A percentile compares a stretch with the other conserved stretches of the same genome.
phyloP scores from a whole-genome alignment of 2,329 filamentous ascomycete genomes.

The Chaetomium sp. region DNA sequence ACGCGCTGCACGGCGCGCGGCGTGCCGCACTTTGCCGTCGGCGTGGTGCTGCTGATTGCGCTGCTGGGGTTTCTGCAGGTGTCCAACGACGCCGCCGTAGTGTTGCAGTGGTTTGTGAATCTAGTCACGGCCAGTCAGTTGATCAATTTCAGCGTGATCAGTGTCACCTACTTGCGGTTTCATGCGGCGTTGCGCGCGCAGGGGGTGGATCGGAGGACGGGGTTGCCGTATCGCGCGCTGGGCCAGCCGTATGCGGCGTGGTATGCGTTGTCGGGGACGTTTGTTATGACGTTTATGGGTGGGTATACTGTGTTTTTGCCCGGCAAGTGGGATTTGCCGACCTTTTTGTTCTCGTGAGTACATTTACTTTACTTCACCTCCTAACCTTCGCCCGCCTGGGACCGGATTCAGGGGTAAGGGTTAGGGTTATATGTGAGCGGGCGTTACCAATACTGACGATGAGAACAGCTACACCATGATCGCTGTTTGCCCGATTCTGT shows the following conservation, averaged over 20 bases:
- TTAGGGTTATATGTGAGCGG: too few relatives aligned
- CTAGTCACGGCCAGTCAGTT: conserved; percentile 33
- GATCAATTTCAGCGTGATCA: conserved; percentile 42
- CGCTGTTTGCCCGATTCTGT: conserved; percentile 39
- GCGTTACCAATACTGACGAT: background rate
- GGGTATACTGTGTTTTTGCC: conserved; percentile 44
- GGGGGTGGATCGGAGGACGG: conserved; percentile 30
- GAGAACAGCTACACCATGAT: conserved; percentile 28
- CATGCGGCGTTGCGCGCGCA: conserved; percentile 49
- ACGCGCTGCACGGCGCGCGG: conserved; percentile 36
- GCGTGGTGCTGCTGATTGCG: conserved; percentile 28
- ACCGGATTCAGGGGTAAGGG: too few relatives aligned
- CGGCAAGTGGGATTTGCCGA: conserved; percentile 27
- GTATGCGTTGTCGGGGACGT: conserved; percentile 39
- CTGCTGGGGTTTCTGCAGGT: conserved; percentile 35
- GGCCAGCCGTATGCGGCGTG: conserved; percentile 47
- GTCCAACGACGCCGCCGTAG: conserved; percentile 31
- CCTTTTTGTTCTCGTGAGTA: conserved; percentile 30
- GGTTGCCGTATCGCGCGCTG: conserved; percentile 44
- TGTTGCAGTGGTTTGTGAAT: conserved; percentile 35
- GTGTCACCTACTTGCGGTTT: conserved; percentile 40
- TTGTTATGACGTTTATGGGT: conserved; percentile 50
- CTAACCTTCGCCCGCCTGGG: too few relatives aligned
- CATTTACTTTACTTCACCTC: background rate
- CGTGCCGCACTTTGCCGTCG: conserved; percentile 37